These are phyloP conservation scores for Solanum appendiculatum DNA, from an alignment of 257 asterid species.

Conservation along the genomic window DNA sequence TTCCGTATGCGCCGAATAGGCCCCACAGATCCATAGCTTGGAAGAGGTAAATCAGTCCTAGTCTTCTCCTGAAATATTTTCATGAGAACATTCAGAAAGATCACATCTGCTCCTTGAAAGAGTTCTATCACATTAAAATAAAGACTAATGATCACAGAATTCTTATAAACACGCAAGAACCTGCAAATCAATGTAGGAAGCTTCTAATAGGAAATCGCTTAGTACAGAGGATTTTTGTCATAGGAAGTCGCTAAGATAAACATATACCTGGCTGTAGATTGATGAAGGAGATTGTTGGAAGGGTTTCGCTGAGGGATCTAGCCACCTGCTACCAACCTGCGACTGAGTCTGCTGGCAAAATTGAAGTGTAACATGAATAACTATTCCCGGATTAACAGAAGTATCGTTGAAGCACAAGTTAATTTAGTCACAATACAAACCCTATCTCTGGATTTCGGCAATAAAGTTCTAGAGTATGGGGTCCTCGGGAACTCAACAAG, in stretches of 20 bases:
- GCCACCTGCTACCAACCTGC: constrained; percentile 38
- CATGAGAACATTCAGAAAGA: constrained; percentile 1
- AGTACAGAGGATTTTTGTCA: neutral
- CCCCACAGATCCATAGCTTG: constrained; percentile 64
- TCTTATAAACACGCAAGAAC: neutral
- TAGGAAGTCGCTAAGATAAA: neutral
- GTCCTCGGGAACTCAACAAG: constrained; percentile 74
- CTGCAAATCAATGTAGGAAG: neutral
- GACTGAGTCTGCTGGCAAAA: constrained; percentile 30
- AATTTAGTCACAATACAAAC: constrained; percentile 20
- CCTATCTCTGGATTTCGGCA: constrained; percentile 56
- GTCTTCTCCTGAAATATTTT: constrained; percentile 43
- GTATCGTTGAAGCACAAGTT: neutral
- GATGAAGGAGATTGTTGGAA: constrained; percentile 46
- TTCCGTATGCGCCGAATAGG: constrained; percentile 63
- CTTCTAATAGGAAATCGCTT: neutral
- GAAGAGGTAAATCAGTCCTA: constrained; percentile 31
- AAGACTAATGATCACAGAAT: neutral
- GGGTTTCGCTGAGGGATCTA: constrained; percentile 28
- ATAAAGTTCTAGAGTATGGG: constrained; percentile 66
- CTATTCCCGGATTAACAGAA: neutral
- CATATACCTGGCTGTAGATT: constrained; percentile 44
- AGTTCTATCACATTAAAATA: neutral
- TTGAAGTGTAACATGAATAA: neutral
- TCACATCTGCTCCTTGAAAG: neutral